Percentiles rank a stretch among this genome's conserved stretches.
Conservation (phyloP, 306 rosid species). For the Crotalaria pallida region DNA sequence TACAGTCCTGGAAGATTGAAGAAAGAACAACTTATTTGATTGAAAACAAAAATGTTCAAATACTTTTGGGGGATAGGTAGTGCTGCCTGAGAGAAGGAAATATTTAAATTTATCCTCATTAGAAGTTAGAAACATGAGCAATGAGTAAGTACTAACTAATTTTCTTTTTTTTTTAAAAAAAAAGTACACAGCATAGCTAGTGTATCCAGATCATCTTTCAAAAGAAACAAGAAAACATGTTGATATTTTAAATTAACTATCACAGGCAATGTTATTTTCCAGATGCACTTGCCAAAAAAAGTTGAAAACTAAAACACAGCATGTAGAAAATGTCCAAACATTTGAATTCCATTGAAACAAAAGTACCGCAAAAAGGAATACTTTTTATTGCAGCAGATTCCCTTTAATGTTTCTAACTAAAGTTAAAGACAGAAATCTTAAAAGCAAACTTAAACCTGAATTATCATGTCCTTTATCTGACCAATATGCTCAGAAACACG, state of each 20-base stretch:
- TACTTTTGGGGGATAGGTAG: background rate
- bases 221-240: background rate
- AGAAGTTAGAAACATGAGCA: background rate
- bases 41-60: background rate
- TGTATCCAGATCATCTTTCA: background rate
- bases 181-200: background rate
- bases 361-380: background rate
- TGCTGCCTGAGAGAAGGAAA: background rate
- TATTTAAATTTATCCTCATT: background rate
- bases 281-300: background rate
- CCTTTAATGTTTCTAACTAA: background rate
- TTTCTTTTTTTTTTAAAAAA: background rate
- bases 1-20: background rate
- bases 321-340: background rate
- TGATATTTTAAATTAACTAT: background rate
- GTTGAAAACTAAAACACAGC: background rate
- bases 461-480: constrained; percentile 77
- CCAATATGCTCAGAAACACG: constrained; percentile 88
- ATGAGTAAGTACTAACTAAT: background rate
- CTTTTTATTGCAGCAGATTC: background rate
- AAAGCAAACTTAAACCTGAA: constrained; percentile 45
- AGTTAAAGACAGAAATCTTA: background rate
- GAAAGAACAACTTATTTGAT: background rate
- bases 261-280: background rate
- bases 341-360: background rate